Conservation (phyloP, 495 filamentous ascomycete species). For the Hyaloscypha bicolor region DNA sequence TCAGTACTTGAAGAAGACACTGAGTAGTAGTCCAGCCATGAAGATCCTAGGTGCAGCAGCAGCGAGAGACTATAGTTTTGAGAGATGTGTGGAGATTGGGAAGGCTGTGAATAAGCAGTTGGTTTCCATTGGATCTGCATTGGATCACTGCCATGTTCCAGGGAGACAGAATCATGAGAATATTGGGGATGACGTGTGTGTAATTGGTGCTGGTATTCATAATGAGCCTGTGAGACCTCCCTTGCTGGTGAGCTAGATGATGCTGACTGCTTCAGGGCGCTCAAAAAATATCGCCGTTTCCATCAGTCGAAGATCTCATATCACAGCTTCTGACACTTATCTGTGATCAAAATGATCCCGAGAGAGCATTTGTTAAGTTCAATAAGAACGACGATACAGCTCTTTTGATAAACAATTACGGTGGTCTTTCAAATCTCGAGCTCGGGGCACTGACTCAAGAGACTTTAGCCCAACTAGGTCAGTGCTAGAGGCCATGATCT, state of each 20-base stretch:
- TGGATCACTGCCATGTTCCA: constrained; percentile 67
- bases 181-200: constrained; percentile 49
- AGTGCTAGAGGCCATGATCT: constrained; percentile 28
- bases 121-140: constrained; percentile 60
- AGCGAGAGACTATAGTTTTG: constrained; percentile 44
- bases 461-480: constrained; percentile 49
- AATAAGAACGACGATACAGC: constrained; percentile 53
- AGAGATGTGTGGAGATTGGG: constrained; percentile 58
- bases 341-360: constrained; percentile 56
- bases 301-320: constrained; percentile 54
- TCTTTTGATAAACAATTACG: constrained; percentile 63
- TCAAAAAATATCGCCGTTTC: constrained; percentile 55
- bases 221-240: constrained; percentile 53
- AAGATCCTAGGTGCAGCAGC: constrained; percentile 28
- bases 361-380: constrained; percentile 62
- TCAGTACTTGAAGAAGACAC: not conserved
- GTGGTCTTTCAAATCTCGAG: constrained; percentile 63
- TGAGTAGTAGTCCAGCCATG: constrained; percentile 17
- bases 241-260: not conserved
- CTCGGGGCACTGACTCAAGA: constrained; percentile 58
- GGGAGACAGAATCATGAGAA: constrained; percentile 57
- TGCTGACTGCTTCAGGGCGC: constrained; percentile 37
- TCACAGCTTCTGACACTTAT: constrained; percentile 54
- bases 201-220: constrained; percentile 63
- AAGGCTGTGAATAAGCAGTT: constrained; percentile 54